Conservation (phyloP, 192 early-diverging fungal species). For the Lunasporangiospora selenospora region DNA sequence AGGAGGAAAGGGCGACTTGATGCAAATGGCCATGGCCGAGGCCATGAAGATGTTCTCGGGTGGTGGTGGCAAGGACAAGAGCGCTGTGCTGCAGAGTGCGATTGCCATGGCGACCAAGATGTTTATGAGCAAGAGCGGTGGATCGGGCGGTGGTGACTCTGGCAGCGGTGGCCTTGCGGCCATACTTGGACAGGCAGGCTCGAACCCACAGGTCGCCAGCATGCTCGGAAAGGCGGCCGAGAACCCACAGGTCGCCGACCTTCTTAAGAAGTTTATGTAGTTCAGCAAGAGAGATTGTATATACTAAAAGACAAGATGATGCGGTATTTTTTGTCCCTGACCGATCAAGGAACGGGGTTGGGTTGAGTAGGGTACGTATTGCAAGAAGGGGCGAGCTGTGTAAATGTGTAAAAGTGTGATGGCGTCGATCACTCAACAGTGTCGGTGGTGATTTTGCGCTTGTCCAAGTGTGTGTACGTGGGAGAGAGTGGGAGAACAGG, state of each 20-base stretch:
- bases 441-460: too few relatives aligned
- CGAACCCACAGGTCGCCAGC: background rate
- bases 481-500: too few relatives aligned
- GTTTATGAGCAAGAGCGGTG: conserved; percentile 35
- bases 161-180: conserved; percentile 7
- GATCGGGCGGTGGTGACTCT: background rate
- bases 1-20: conserved; percentile 25
- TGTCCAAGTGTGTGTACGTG: too few relatives aligned
- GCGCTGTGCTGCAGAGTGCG: conserved; percentile 18
- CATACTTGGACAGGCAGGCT: background rate
- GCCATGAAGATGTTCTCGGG: conserved; percentile 41
- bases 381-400: too few relatives aligned
- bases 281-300: too few relatives aligned
- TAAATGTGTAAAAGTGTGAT: too few relatives aligned
- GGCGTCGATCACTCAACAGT: too few relatives aligned
- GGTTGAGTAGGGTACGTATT: too few relatives aligned
- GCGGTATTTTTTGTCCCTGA: too few relatives aligned
- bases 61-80: conserved; percentile 21
- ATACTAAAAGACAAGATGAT: too few relatives aligned
- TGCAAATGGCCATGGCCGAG: conserved; percentile 44
- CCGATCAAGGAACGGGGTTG: too few relatives aligned
- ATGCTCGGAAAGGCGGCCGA: conserved; percentile 7
- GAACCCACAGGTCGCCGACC: conserved; percentile 12
- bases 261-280: conserved; percentile 16
- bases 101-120: conserved; percentile 36